Conservation (phyloP, 2,329 filamentous ascomycete species). For the Pezizomycotina sp. region DNA sequence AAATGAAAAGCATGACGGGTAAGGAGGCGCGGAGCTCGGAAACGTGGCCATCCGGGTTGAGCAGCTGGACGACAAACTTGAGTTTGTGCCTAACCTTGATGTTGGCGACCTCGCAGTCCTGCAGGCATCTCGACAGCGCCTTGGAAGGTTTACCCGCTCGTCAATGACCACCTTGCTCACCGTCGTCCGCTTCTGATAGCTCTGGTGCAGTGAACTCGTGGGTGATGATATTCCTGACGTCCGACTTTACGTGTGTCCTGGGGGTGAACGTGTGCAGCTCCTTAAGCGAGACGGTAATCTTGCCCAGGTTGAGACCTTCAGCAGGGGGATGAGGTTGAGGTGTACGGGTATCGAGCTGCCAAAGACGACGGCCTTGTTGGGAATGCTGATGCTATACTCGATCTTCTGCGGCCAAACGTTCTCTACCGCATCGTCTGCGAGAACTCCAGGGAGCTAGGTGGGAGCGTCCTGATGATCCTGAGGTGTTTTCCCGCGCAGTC, state of each 20-base stretch:
- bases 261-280: slow-evolving; percentile 57
- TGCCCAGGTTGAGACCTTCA: slow-evolving; percentile 76
- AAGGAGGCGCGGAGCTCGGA: slow-evolving; percentile 86
- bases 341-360: slow-evolving; percentile 72
- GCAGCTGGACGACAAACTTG: slow-evolving; percentile 74
- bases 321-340: slow-evolving; percentile 69
- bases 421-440: slow-evolving; percentile 83
- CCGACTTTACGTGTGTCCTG: slow-evolving; percentile 23
- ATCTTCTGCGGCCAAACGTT: slow-evolving; percentile 98
- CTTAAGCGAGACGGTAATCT: slow-evolving; percentile 61
- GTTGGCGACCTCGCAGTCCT: slow-evolving; percentile 73
- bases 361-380: slow-evolving; percentile 86
- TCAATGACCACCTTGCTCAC: slow-evolving; percentile 44
- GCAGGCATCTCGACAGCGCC: slow-evolving; percentile 64
- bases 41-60: slow-evolving; percentile 86
- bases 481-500: slow-evolving; percentile 35
- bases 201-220: slow-evolving; percentile 15
- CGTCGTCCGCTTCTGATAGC: slow-evolving; percentile 28
- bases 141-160: slow-evolving; percentile 54
- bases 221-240: slow-evolving; percentile 11
- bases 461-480: slow-evolving; percentile 60
- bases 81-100: slow-evolving; percentile 90
- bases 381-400: slow-evolving; percentile 84
- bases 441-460: slow-evolving; percentile 58
- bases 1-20: slow-evolving; percentile 86